Evolutionary conservation across 495 filamentous ascomycete species (phyloP), one percentile per base, ranked within the genome.

Genomic region (Haplographium delicatum): DNA sequence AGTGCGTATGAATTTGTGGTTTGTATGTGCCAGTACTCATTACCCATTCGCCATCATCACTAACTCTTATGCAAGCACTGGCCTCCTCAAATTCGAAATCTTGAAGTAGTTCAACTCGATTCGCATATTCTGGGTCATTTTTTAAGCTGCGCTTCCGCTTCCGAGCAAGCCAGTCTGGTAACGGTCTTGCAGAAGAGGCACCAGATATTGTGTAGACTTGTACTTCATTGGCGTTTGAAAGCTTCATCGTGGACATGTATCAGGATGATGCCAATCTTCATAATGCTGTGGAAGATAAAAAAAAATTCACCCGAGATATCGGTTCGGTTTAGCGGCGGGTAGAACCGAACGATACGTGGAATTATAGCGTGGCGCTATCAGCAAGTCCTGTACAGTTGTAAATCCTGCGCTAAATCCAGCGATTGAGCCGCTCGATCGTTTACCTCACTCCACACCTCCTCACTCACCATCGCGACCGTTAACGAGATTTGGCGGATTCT

Each of bases 11-110:
- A 53, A 96, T 95, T 66, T 97, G 93, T 5, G 93, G 94, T 59
- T 99, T 97, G 71, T 98, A 76, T 65, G 68, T 80, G 78, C 91
- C 93, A 56, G 91, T 94, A 58, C 89, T 95, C 87, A 97, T 94
- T 8, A 96, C 88, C 88, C 93, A 99, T 61, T 97, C 84, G 28
- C 91, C 91, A 79, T 99, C 94, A 50, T 96, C 93, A 63, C 88
- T 95, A 26, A 89, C 85, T 27, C 89, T 74, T 39, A 99, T 76
- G 64, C 91, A 96, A 38, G 84, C 79, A 63, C 91, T 96, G n/a
- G 94, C 90, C 67, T 99, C 94, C 61, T 97, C 93, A 55, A 97
- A 99, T 60, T 95, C 91, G 63, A 99, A 99, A 62, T 97, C 91
- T 61, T 99, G 94, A 20, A 99, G 75, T 41, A 99, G 73, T 66